Evolutionary conservation across 345 rosid genomes (phyloP).

Genomic region (Rhizophora mangle): DNA sequence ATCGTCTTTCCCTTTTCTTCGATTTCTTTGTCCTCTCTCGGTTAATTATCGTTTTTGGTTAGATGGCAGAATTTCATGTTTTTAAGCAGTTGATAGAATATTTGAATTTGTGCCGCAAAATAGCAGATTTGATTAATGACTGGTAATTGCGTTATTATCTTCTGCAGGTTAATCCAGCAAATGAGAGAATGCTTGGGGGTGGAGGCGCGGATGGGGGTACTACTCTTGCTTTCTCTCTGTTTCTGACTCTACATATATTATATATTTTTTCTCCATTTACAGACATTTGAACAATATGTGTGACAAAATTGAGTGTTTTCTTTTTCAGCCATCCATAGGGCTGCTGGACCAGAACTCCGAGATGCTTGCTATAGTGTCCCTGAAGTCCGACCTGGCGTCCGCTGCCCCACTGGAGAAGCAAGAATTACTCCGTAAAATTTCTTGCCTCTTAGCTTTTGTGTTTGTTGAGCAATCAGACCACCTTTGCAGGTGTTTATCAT

Average conservation of each 20-base stretch:
- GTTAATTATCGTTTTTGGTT: no score
- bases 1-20: neutral
- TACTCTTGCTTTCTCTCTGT: neutral
- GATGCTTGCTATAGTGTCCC: constrained; percentile 70
- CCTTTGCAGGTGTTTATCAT: neutral
- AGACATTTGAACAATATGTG: no score
- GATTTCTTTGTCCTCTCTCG: neutral
- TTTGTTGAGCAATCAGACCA: neutral
- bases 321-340: constrained; percentile 62
- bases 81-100: no score
- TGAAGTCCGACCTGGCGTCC: constrained; percentile 58
- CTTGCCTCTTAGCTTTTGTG: neutral
- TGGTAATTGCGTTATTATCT: neutral
- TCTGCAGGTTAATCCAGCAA: constrained; percentile 73
- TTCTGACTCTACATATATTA: no score
- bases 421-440: constrained; percentile 66
- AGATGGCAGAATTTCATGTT: no score
- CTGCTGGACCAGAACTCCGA: constrained; percentile 71
- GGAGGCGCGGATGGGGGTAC: constrained; percentile 95
- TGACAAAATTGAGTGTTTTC: constrained; percentile 2
- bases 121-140: neutral
- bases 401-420: constrained; percentile 86
- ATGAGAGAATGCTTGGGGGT: constrained; percentile 87
- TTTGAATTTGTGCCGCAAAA: neutral
- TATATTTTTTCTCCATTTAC: neutral